These are phyloP conservation scores for Hirsutella minnesotensis DNA, from an alignment of 2,329 filamentous ascomycete species.

Conservation along the genomic window DNA sequence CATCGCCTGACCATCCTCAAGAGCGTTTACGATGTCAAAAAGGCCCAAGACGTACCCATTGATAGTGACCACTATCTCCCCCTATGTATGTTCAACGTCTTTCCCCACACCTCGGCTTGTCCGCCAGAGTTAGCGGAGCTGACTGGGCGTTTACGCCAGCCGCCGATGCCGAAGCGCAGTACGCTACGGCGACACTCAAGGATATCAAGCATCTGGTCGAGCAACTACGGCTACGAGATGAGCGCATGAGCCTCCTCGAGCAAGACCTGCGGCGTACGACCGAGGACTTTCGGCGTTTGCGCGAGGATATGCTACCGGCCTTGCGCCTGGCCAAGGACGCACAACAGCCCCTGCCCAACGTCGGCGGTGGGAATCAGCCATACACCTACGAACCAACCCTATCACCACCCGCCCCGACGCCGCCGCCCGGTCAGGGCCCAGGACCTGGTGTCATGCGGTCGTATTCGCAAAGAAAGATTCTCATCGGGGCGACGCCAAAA, in stretches of 20 bases:
- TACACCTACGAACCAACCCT: conserved; percentile 38
- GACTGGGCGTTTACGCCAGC: conserved; percentile 36
- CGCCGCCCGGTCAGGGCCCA: conserved; percentile 36
- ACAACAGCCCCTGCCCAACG: conserved; percentile 67
- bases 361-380: conserved; percentile 16
- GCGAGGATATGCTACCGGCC: conserved; percentile 85
- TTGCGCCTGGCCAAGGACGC: conserved; percentile 86
- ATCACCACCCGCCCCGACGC: conserved; percentile 46
- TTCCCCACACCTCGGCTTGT: not conserved
- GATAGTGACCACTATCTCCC: conserved; percentile 92
- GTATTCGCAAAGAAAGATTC: conserved; percentile 65
- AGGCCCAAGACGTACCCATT: conserved; percentile 81
- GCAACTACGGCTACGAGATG: conserved; percentile 79
- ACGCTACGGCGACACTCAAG: conserved; percentile 79
- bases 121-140: not conserved
- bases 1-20: conserved; percentile 92
- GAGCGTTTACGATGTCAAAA: conserved; percentile 91
- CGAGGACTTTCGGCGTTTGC: conserved; percentile 77
- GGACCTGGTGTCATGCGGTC: conserved; percentile 51
- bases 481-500: conserved; percentile 61
- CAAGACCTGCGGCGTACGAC: conserved; percentile 71
- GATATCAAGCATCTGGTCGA: conserved; percentile 87
- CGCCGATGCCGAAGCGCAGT: conserved; percentile 76
- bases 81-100: conserved; percentile 49
- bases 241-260: conserved; percentile 76